Evolutionary conservation across 2,329 filamentous ascomycete species (phyloP).

Genomic region (Blastomyces emzantsi): DNA sequence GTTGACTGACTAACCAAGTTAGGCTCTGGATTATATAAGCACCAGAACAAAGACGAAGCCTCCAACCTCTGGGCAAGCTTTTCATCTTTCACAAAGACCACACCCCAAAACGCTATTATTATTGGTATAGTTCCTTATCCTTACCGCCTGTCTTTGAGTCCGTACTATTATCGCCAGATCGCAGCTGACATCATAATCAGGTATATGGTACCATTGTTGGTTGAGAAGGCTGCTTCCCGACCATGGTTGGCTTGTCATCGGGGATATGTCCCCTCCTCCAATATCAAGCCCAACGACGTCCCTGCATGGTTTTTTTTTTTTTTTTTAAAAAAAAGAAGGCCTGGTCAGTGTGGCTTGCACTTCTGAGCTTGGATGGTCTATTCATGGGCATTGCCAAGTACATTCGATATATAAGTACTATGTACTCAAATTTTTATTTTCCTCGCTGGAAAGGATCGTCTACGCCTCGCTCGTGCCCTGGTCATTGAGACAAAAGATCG

Average conservation of each 20-base stretch:
- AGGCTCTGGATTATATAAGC: neutral
- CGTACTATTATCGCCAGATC: neutral
- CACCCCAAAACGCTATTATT: neutral
- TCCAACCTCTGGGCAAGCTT: neutral
- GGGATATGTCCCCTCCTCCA: neutral
- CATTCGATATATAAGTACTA: constrained; percentile 3
- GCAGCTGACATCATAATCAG: constrained; percentile 2
- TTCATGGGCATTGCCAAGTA: neutral
- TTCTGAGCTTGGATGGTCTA: constrained; percentile 1
- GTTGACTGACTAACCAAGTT: neutral
- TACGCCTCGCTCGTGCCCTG: neutral
- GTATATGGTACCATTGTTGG: constrained; percentile 4
- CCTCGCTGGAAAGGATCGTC: constrained; percentile 5
- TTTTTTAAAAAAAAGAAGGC: neutral
- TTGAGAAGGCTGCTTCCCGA: neutral
- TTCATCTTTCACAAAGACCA: constrained; percentile 4
- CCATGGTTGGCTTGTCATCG: neutral
- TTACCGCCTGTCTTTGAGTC: neutral
- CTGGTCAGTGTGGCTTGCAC: constrained; percentile 1
- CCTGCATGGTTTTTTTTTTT: neutral
- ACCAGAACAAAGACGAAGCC: neutral
- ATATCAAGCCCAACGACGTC: constrained; percentile 2
- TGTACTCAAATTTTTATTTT: constrained; percentile 3
- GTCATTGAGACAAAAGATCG: constrained; percentile 8
- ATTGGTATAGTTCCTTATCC: constrained; percentile 4